These are phyloP conservation scores for Pinus albicaulis DNA, from an alignment of 75 land plant species.

Conservation along the genomic window DNA sequence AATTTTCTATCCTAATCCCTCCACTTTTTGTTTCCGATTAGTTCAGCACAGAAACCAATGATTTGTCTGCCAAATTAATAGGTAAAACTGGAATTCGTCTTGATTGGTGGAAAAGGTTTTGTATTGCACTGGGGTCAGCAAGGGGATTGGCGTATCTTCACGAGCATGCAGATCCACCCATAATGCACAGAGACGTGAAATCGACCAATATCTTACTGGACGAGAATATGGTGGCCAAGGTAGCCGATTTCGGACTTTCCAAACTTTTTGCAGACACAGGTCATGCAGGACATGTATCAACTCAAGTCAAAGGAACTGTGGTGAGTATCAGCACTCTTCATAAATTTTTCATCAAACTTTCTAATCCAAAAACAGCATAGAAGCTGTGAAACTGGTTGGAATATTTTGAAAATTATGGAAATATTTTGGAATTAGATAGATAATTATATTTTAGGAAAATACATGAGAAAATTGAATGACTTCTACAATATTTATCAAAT, in stretches of 20 bases:
- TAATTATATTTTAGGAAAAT: too few relatives aligned
- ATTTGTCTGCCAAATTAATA: slow-evolving; percentile 11
- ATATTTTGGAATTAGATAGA: too few relatives aligned
- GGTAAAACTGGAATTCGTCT: slow-evolving; percentile 51
- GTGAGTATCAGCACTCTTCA: slow-evolving; percentile 29
- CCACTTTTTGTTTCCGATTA: too few relatives aligned
- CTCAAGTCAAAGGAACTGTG: slow-evolving; percentile 88
- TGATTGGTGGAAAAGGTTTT: slow-evolving; percentile 67
- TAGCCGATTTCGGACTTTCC: slow-evolving; percentile 89
- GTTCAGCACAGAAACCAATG: background rate
- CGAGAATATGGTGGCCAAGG: slow-evolving; percentile 69
- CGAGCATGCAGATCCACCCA: slow-evolving; percentile 78
- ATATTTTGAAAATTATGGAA: too few relatives aligned
- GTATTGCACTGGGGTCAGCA: slow-evolving; percentile 64
- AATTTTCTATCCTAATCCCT: background rate
- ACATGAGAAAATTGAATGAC: too few relatives aligned
- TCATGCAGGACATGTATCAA: too few relatives aligned
- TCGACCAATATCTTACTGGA: slow-evolving; percentile 64
- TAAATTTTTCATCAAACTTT: background rate
- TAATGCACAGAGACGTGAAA: slow-evolving; percentile 86
- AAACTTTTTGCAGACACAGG: slow-evolving; percentile 35
- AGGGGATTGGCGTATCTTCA: slow-evolving; percentile 80
- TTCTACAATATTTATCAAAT: too few relatives aligned
- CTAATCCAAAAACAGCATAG: background rate
- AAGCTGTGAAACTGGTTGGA: too few relatives aligned